These are phyloP conservation scores for Ophiostoma piceae DNA, from an alignment of 2,329 filamentous ascomycete genomes.

Conservation along the genomic window DNA sequence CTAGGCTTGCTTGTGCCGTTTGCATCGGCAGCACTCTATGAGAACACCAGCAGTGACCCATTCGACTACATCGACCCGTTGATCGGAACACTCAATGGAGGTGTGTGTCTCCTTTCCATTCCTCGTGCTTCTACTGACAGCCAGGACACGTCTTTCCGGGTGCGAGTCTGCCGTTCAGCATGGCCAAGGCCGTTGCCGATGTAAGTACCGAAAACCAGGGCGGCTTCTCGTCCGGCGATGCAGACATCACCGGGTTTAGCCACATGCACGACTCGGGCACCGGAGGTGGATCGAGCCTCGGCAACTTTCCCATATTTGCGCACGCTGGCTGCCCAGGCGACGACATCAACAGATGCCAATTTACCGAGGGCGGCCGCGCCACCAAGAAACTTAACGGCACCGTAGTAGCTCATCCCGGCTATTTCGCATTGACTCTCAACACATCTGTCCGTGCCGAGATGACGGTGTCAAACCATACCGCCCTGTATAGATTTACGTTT, in stretches of 20 bases:
- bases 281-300: constrained; percentile 40
- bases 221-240: constrained; percentile 42
- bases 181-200: constrained; percentile 41
- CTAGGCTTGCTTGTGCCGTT: background rate
- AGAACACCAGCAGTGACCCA: background rate
- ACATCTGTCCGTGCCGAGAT: constrained; percentile 53
- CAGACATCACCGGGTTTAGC: constrained; percentile 27
- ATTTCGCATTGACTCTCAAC: constrained; percentile 52
- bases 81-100: constrained; percentile 42
- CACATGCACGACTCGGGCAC: constrained; percentile 41
- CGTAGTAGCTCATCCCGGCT: constrained; percentile 47
- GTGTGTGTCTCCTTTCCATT: background rate
- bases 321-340: constrained; percentile 31
- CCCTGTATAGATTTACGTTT: constrained; percentile 58
- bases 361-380: constrained; percentile 44
- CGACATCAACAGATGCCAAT: constrained; percentile 54
- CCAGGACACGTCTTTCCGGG: constrained; percentile 55
- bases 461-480: constrained; percentile 56
- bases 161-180: constrained; percentile 41
- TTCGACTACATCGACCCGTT: constrained; percentile 41
- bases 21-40: background rate
- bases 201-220: constrained; percentile 15
- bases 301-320: constrained; percentile 45
- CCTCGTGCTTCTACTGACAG: constrained; percentile 25
- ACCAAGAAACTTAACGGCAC: constrained; percentile 39